phyloP scores from a whole-genome alignment of 352 stramenopile genomes.

The Thraustotheca clavata region DNA sequence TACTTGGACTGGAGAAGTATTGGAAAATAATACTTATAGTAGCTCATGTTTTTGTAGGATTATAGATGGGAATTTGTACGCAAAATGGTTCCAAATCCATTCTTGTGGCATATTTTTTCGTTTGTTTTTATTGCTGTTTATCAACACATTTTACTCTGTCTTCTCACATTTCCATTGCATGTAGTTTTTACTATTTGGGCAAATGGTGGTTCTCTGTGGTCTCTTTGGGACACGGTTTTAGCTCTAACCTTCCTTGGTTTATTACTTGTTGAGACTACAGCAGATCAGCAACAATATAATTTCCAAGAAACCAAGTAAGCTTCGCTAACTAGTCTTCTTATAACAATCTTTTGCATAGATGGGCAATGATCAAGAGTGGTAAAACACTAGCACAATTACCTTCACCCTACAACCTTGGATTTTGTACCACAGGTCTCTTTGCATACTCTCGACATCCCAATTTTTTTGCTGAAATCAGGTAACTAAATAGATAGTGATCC shows the following conservation, averaged over 20 bases:
- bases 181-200: conserved; percentile 29
- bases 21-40: not conserved
- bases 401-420: conserved; percentile 58
- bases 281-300: conserved; percentile 88
- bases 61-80: conserved; percentile 87
- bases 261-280: conserved; percentile 72
- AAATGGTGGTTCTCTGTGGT: conserved; percentile 28
- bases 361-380: not conserved
- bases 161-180: conserved; percentile 70
- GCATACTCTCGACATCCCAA: conserved; percentile 90
- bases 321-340: conserved; percentile 20
- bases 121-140: conserved; percentile 87
- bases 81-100: conserved; percentile 59
- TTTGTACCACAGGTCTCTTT: conserved; percentile 85
- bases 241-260: conserved; percentile 54
- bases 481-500: not conserved
- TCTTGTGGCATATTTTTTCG: conserved; percentile 87
- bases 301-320: conserved; percentile 88
- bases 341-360: not conserved
- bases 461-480: conserved; percentile 85
- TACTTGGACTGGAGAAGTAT: conserved; percentile 66
- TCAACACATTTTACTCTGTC: conserved; percentile 80
- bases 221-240: conserved; percentile 54
- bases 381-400: conserved; percentile 34
- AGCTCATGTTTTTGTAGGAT: conserved; percentile 37